Conservation (phyloP, 768 basidiomycete genomes). For the Termitomyces sp. region DNA sequence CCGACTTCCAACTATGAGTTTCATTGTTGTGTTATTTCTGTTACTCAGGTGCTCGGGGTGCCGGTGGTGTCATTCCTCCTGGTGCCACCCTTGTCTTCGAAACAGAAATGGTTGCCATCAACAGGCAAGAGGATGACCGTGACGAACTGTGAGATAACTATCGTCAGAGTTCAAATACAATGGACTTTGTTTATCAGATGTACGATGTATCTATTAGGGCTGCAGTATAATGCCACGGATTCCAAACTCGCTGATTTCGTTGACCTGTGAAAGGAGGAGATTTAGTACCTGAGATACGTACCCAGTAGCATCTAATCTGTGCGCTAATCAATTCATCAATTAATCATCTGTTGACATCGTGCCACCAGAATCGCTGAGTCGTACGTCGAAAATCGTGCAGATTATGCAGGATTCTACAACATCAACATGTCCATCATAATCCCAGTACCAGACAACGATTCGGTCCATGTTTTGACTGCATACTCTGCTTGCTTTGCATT, state of each 20-base stretch:
- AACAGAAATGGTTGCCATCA: slow-evolving; percentile 72
- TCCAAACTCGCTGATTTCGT: background rate
- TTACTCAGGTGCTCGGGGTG: slow-evolving; percentile 64
- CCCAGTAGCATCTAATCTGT: too few species aligned
- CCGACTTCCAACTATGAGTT: background rate
- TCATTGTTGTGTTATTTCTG: background rate
- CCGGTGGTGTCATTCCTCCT: slow-evolving; percentile 62
- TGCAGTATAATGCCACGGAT: background rate
- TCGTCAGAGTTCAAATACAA: background rate
- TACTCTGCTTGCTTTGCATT: too few species aligned
- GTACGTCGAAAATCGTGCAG: too few species aligned
- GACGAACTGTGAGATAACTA: background rate
- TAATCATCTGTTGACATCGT: too few species aligned
- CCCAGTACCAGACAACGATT: too few species aligned
- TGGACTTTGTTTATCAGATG: background rate
- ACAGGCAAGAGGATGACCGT: slow-evolving; percentile 17
- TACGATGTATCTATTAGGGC: background rate
- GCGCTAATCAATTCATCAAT: too few species aligned
- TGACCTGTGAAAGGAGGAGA: background rate
- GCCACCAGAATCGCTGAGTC: too few species aligned
- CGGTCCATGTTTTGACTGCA: too few species aligned
- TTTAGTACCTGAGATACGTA: too few species aligned
- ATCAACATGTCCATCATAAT: too few species aligned
- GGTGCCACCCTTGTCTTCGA: slow-evolving; percentile 82
- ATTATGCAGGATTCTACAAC: too few species aligned